Evolutionary conservation across 2,329 filamentous ascomycete genomes (phyloP).

Genomic region (Curvularia lunata): DNA sequence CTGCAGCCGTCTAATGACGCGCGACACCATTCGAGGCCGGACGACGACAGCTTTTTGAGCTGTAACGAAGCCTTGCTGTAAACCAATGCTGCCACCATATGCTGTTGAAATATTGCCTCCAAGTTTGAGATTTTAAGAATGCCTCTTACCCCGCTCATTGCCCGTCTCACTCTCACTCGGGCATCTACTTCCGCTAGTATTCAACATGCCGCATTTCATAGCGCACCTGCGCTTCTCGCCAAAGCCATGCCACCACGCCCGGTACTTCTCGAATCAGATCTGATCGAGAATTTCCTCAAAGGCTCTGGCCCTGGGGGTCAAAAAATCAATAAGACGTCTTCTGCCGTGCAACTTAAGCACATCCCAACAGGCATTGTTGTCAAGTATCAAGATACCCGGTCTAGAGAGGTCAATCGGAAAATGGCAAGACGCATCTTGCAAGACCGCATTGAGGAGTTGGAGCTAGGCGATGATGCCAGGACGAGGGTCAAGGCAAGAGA

Average conservation of each 20-base stretch:
- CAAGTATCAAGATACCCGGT: slow-evolving; percentile 91
- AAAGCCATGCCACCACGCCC: slow-evolving; percentile 69
- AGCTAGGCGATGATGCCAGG: slow-evolving; percentile 73
- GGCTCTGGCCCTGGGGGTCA: slow-evolving; percentile 93
- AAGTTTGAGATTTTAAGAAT: slow-evolving; percentile 19
- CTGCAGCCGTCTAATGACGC: slow-evolving; percentile 6
- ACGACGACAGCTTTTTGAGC: not conserved
- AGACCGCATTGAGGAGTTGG: slow-evolving; percentile 74
- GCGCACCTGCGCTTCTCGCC: slow-evolving; percentile 15
- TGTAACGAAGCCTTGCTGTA: not conserved
- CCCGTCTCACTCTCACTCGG: slow-evolving; percentile 14
- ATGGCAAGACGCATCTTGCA: slow-evolving; percentile 80
- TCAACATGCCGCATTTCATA: slow-evolving; percentile 28
- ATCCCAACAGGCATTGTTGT: slow-evolving; percentile 88
- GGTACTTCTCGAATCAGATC: slow-evolving; percentile 75
- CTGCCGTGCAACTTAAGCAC: slow-evolving; percentile 91
- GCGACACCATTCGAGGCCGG: not conserved
- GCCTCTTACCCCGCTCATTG: slow-evolving; percentile 13
- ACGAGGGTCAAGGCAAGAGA: slow-evolving; percentile 67
- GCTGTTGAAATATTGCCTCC: slow-evolving; percentile 10
- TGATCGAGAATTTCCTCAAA: slow-evolving; percentile 86
- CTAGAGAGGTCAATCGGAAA: slow-evolving; percentile 83
- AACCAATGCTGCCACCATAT: slow-evolving; percentile 23
- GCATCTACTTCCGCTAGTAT: slow-evolving; percentile 6
- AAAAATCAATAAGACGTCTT: slow-evolving; percentile 99